Conservation (phyloP, 345 rosid genomes). For the Brassica nigra region DNA sequence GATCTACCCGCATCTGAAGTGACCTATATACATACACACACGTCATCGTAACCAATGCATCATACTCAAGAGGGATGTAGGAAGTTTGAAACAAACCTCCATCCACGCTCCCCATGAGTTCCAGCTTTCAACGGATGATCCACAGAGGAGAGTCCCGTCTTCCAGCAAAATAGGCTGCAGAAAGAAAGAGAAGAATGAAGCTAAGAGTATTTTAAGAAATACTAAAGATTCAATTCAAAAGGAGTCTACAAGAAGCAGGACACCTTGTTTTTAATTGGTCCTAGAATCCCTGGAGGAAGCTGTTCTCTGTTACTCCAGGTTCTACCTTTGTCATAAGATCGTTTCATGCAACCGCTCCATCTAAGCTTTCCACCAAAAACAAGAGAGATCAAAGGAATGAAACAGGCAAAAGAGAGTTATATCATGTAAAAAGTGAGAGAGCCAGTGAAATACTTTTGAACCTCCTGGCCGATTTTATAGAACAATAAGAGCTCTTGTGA, state of each 20-base stretch:
- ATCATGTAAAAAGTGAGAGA: not conserved
- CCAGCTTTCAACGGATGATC: slow-evolving; percentile 95
- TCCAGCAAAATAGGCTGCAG: slow-evolving; percentile 79
- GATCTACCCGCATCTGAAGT: slow-evolving; percentile 73
- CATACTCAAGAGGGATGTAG: not conserved
- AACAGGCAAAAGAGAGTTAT: not conserved
- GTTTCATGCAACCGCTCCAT: slow-evolving; percentile 97
- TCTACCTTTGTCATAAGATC: slow-evolving; percentile 74
- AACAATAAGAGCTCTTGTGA: slow-evolving; percentile 78
- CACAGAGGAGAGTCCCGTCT: slow-evolving; percentile 72
- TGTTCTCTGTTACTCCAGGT: slow-evolving; percentile 82
- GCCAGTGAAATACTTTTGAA: slow-evolving; percentile 59
- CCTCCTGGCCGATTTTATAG: slow-evolving; percentile 84
- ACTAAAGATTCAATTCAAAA: not conserved
- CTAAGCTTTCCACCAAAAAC: slow-evolving; percentile 41
- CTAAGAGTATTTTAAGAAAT: not conserved
- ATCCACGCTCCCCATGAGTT: slow-evolving; percentile 96
- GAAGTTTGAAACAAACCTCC: slow-evolving; percentile 54
- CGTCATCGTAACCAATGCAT: slow-evolving; percentile 17
- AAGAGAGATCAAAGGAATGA: slow-evolving; percentile 11
- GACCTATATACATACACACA: slow-evolving; percentile 42
- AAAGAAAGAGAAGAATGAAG: slow-evolving; percentile 21
- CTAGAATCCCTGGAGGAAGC: slow-evolving; percentile 87
- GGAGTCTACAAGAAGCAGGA: slow-evolving; percentile 9
- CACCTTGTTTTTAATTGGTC: slow-evolving; percentile 92